A percentile compares a stretch with the other conserved stretches of the same genome.
Evolutionary conservation across 371 early-diverging fungal genomes (phyloP).

Genomic region (Mucor lusitanicus): DNA sequence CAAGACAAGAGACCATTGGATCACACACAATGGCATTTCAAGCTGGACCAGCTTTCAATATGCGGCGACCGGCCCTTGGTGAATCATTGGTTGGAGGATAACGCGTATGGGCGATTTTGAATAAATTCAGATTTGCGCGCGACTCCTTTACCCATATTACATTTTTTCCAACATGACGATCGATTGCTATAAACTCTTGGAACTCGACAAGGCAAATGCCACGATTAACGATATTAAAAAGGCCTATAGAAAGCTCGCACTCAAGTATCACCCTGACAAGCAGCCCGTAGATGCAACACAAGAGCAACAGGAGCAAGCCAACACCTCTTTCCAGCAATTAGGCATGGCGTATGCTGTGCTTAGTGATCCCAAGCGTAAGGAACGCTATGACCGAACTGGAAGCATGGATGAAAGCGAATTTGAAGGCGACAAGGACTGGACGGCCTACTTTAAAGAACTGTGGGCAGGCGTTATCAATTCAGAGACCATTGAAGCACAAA

Average conservation of each 20-base stretch:
- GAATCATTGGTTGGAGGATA: neutral
- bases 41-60: neutral
- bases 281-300: conserved; percentile 60
- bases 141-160: neutral
- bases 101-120: neutral
- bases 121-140: neutral
- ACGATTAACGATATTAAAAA: conserved; percentile 73
- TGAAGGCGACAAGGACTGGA: conserved; percentile 69
- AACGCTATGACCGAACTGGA: conserved; percentile 76
- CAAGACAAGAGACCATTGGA: neutral
- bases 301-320: conserved; percentile 71
- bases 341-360: conserved; percentile 87
- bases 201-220: conserved; percentile 60
- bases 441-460: conserved; percentile 80
- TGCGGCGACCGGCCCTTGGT: neutral
- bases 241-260: conserved; percentile 84
- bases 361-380: conserved; percentile 72
- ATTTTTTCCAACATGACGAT: conserved; percentile 1
- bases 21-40: neutral
- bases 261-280: conserved; percentile 85
- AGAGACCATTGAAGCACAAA: conserved; percentile 76
- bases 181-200: conserved; percentile 67
- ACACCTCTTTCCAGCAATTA: conserved; percentile 79
- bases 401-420: conserved; percentile 36
- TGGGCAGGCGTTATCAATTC: conserved; percentile 79